Evolutionary conservation across 2,329 filamentous ascomycete species (phyloP), one percentile per base, ranked within the genome.

Genomic region (Fusarium oligoseptatum): DNA sequence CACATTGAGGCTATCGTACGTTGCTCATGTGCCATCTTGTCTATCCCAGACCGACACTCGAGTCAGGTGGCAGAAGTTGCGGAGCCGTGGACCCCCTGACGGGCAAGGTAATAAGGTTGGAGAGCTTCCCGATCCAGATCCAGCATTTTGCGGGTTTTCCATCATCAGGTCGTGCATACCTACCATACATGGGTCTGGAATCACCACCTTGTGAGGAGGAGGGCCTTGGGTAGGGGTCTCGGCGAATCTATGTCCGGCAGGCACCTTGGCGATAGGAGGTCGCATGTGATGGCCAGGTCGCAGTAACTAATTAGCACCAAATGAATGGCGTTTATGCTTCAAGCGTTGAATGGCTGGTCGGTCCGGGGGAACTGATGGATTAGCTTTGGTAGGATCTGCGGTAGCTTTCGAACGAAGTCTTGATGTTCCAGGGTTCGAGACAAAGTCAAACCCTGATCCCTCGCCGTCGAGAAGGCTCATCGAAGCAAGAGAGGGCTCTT

Each of bases 71-170:
- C 52, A 48, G 58, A 27, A 29, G 9, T 41, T 77, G 60, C 36
- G 58, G 70, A 71, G 66, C 52, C 60, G 58, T 24, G 64, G 50
- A 55, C 67, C 73, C 37, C 73, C 73, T 75, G 64, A 27, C 70
- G 57, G 58, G 36, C 60, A 57, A 66, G 50, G 73, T 52, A 65
- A 70, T 24, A 60, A 58, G 61, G 52, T 58, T 55, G 58, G 55
- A 57, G 45, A 66, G 58, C 34, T 60, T 58, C 24, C 43, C 64
- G 52, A 66, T 67, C 65, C 69, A 64, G 60, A 70, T 71, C 63
- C 57, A 68, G 64, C 66, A 70, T 50, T 66, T 64, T 64, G 41
- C 56, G 60, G 68, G 57, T 64, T 70, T 71, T 55, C 76, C 48
- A 55, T 32, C 3, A 29, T 27, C 11, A 52, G 48, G 48, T 20